phyloP scores from a whole-genome alignment of 2,329 filamentous ascomycete genomes.

The Ceratocystis cacaofunesta region DNA sequence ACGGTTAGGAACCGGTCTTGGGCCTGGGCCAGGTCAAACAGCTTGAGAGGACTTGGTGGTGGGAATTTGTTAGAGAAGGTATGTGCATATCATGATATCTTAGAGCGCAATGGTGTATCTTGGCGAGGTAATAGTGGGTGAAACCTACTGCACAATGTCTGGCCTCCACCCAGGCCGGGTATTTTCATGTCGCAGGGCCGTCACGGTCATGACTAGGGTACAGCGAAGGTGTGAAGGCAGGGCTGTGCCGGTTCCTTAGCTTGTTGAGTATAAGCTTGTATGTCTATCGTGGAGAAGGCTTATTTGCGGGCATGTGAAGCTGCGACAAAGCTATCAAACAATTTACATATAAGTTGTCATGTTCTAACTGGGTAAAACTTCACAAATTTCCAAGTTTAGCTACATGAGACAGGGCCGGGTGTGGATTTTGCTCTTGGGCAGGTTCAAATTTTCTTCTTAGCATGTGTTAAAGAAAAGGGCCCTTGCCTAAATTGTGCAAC shows the following conservation, averaged over 20 bases:
- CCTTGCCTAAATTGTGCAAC: background rate
- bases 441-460: background rate
- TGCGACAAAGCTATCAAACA: no score
- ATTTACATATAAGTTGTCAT: no score
- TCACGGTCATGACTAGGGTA: conserved; percentile 2
- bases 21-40: conserved; percentile 40
- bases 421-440: background rate
- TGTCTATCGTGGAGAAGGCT: no score
- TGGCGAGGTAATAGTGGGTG: background rate
- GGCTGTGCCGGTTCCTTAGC: background rate
- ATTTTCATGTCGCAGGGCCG: background rate
- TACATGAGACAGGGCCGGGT: background rate
- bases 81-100: background rate
- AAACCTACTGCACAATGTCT: conserved; percentile 14
- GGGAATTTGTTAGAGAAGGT: background rate
- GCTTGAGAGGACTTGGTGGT: conserved; percentile 36
- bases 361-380: no score
- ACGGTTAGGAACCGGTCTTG: conserved; percentile 41
- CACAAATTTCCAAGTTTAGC: background rate
- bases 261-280: background rate
- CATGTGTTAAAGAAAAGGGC: background rate
- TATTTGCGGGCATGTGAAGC: no score
- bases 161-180: conserved; percentile 6
- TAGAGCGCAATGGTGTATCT: background rate
- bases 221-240: background rate